Base-by-base conservation (phyloP, 2,329 filamentous ascomycete genomes). In the Anthostomella pinea region DNA sequence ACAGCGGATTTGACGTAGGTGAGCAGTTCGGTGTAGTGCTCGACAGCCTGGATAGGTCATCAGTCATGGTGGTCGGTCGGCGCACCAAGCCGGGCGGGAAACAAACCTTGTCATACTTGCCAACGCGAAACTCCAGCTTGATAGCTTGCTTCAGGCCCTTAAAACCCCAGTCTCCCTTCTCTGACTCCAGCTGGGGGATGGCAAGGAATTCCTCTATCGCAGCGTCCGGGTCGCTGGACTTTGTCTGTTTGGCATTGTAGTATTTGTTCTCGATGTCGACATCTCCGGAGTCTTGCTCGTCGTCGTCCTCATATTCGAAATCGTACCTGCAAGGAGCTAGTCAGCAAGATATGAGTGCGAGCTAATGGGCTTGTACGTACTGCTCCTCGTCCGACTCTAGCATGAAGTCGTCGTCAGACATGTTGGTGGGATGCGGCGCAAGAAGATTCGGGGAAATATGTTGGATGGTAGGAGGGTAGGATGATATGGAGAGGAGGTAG, bases 211-310 rank as follows among this genome's bases (percentile, higher is more conserved):
- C 91, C 22, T 83, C 80, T 38, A 98, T 85, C 2, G 93, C 93
- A 52, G 88, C 88, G 56, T 93, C 80, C 1, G 91, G 89, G 39
- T 90, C 88, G 45, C 83, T 83, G 27, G 74, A 73, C 71, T 97
- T 98, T 60, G 95, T 82, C 68, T 97, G 91, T 68, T 98, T 98
- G 27, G 93, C 93, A 66, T 96, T 97, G 75, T 97, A 98, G 72
- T 98, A 98, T 69, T 95, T 96, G 72, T 98, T 98, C 64, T 98
- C 93, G 62, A 97, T 94, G 51, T 91, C 89, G 54, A 96, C 86
- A 61, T 96, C 88, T 39, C 83, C 89, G 20, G 78, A 81, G 39
- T 95, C 84, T 27, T 94, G 87, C 31, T 93, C 89, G 38, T 95
- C 88, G 49, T 89, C 88, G 41, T 83, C 93, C 61, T 96, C 91